Conservation (phyloP, 371 early-diverging fungal genomes). For the Mortierella sp. region DNA sequence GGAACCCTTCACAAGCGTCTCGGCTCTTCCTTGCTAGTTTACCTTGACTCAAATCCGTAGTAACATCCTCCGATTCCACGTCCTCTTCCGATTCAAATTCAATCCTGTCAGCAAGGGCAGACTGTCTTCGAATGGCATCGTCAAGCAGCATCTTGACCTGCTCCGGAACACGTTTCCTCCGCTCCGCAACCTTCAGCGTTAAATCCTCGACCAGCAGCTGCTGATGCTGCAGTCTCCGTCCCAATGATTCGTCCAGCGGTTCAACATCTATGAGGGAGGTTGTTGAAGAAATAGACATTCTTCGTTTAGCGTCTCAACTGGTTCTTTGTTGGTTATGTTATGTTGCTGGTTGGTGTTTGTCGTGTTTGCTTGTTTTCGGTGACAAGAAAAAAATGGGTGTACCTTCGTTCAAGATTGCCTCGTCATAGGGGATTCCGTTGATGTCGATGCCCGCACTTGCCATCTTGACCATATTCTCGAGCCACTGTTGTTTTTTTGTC, state of each 20-base stretch:
- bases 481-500: constrained; percentile 31
- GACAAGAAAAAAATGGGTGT: not conserved
- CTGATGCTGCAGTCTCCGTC: constrained; percentile 29
- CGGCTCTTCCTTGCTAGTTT: not conserved
- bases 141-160: constrained; percentile 58
- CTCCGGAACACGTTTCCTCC: constrained; percentile 57
- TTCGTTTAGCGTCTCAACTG: too few relatives aligned
- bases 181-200: constrained; percentile 50
- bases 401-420: constrained; percentile 52
- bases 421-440: constrained; percentile 52
- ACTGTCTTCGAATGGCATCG: constrained; percentile 48
- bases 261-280: constrained; percentile 40
- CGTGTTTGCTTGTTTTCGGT: not conserved
- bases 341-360: not conserved
- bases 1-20: not conserved
- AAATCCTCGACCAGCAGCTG: constrained; percentile 43
- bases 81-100: constrained; percentile 35
- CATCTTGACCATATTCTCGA: constrained; percentile 41
- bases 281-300: not conserved
- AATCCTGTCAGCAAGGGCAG: constrained; percentile 43
- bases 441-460: constrained; percentile 44
- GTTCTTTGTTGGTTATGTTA: not conserved
- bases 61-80: not conserved
- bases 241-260: constrained; percentile 47
- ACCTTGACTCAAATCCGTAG: constrained; percentile 8